phyloP scores from a whole-genome alignment of 139 green algal genomes.

The Helicosporidium sp. region DNA sequence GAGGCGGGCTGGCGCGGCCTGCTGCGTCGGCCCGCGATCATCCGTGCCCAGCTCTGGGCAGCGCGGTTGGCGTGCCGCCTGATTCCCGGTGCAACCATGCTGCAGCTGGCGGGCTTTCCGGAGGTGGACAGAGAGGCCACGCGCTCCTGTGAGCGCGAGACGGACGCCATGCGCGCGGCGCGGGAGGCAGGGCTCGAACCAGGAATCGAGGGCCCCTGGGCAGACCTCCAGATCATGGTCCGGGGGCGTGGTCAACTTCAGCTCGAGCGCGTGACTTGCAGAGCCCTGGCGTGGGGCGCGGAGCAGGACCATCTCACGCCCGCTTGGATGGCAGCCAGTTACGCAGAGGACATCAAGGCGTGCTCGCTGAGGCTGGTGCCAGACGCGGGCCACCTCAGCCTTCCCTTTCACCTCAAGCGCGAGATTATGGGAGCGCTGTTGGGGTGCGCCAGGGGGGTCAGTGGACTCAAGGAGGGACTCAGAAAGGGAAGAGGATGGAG shows the following conservation, averaged over 20 bases:
- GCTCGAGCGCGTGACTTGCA: neutral
- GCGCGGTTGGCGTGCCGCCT: too few species aligned
- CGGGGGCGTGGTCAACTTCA: slow-evolving; percentile 2
- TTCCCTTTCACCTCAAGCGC: slow-evolving; percentile 3
- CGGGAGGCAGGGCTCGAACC: slow-evolving; percentile 2
- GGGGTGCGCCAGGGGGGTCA: too few species aligned
- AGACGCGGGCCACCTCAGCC: slow-evolving; percentile 1
- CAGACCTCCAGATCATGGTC: slow-evolving; percentile 2
- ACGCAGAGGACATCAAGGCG: neutral
- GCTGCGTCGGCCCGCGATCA: too few species aligned
- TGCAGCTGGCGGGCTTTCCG: slow-evolving; percentile 3
- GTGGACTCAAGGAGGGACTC: too few species aligned
- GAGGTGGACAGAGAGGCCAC: neutral
- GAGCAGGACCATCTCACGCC: too few species aligned
- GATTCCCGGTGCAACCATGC: too few species aligned
- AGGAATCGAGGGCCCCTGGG: neutral
- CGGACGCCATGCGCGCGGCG: neutral
- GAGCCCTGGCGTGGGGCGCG: too few species aligned
- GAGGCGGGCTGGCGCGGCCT: too few species aligned
- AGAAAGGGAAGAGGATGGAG: too few species aligned
- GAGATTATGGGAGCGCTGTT: slow-evolving; percentile 1
- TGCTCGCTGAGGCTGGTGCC: slow-evolving; percentile 1
- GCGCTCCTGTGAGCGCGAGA: neutral
- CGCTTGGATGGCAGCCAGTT: slow-evolving; percentile 5
- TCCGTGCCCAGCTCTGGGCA: too few species aligned